A percentile compares a stretch with the other conserved stretches of the same genome.
Evolutionary conservation across 768 basidiomycete genomes (phyloP).

Genomic region (Cystofilobasidium ferigula): DNA sequence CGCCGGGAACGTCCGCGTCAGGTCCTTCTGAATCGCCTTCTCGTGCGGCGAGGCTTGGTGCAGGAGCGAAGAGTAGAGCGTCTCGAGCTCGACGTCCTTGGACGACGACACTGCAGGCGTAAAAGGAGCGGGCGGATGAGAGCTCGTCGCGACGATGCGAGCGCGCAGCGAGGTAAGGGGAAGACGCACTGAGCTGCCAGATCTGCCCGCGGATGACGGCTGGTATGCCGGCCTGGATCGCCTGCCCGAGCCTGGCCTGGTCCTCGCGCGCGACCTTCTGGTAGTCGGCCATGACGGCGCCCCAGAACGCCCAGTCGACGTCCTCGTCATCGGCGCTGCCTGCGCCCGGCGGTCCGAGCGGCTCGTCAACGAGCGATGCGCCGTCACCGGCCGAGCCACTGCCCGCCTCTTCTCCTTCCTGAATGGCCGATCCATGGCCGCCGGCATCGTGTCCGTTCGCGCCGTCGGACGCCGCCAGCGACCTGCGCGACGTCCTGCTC

Average conservation of each 20-base stretch:
- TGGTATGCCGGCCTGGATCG: conserved; percentile 88
- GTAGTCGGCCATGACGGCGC: conserved; percentile 76
- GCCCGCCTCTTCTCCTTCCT: conserved; percentile 7
- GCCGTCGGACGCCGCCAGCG: neutral
- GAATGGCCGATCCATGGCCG: neutral
- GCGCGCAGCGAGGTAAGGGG: too few relatives aligned
- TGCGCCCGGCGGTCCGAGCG: neutral
- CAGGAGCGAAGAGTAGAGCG: conserved; percentile 64
- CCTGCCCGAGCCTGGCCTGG: conserved; percentile 67
- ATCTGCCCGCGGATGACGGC: conserved; percentile 79
- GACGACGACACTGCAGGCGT: conserved; percentile 58
- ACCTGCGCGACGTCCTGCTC: neutral
- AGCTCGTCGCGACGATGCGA: too few relatives aligned
- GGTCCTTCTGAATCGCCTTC: conserved; percentile 84
- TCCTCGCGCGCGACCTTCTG: conserved; percentile 69
- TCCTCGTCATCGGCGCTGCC: conserved; percentile 6
- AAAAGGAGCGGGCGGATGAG: conserved; percentile 20
- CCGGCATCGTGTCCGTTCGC: neutral
- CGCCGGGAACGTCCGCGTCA: conserved; percentile 93
- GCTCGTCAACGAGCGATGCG: conserved; percentile 23
- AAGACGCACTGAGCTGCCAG: conserved; percentile 90
- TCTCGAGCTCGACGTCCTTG: conserved; percentile 77
- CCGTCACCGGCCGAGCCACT: too few relatives aligned
- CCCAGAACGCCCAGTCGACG: conserved; percentile 70
- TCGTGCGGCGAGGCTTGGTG: conserved; percentile 80